Evolutionary conservation across 768 basidiomycete species (phyloP).

Genomic region (Lentinula guzmanii): DNA sequence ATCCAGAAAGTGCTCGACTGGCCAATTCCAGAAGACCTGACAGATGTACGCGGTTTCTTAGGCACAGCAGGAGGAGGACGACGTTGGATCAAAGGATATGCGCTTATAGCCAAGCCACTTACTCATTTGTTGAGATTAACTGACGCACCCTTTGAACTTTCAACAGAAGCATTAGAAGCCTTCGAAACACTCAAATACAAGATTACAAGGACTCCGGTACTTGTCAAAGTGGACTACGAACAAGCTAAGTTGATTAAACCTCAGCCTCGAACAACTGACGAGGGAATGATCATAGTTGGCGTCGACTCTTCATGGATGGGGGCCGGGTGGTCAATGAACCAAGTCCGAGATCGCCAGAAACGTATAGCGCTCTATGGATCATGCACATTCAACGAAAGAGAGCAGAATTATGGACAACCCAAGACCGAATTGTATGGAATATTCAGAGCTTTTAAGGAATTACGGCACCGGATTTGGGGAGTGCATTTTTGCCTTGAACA

Average conservation of each 20-base stretch:
- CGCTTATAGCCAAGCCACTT: neutral
- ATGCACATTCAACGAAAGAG: constrained; percentile 24
- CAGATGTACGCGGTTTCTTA: neutral
- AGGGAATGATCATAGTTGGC: no score
- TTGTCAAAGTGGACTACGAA: no score
- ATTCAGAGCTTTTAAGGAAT: constrained; percentile 22
- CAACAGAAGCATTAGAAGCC: neutral
- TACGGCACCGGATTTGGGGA: constrained; percentile 24
- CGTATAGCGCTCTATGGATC: constrained; percentile 23
- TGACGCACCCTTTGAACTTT: neutral
- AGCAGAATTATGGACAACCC: constrained; percentile 27
- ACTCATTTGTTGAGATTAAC: neutral
- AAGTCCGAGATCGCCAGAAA: constrained; percentile 17
- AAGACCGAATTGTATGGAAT: constrained; percentile 33
- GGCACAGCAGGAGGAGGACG: neutral
- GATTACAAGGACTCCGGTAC: no score
- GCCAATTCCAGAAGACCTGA: neutral
- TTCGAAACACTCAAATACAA: no score
- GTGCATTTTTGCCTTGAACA: constrained; percentile 25
- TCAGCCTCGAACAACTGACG: no score
- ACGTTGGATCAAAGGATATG: neutral
- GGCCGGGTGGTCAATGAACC: constrained; percentile 3
- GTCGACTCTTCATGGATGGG: no score
- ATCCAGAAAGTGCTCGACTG: neutral
- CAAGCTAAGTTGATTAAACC: no score